Conservation (phyloP, 2,329 filamentous ascomycete species). For the Zalaria obscura region DNA sequence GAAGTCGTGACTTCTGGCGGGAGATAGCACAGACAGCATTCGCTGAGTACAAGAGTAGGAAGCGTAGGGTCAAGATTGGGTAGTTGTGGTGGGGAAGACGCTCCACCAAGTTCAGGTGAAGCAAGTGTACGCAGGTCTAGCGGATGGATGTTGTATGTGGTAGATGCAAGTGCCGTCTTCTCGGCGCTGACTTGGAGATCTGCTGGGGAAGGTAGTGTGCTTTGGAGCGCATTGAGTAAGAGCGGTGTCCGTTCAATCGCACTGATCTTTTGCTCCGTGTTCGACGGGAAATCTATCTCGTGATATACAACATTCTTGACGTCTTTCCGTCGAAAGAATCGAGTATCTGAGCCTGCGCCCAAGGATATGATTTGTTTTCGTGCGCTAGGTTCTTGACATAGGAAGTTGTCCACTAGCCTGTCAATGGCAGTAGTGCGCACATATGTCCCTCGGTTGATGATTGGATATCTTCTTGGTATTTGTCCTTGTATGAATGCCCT, state of each 20-base stretch:
- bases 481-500: slow-evolving; percentile 47
- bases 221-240: slow-evolving; percentile 13
- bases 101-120: slow-evolving; percentile 5
- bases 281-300: slow-evolving; percentile 76
- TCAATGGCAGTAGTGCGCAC: slow-evolving; percentile 77
- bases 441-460: slow-evolving; percentile 97
- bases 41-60: slow-evolving; percentile 78
- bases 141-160: slow-evolving; percentile 39
- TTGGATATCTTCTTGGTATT: slow-evolving; percentile 56
- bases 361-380: slow-evolving; percentile 75
- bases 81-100: slow-evolving; percentile 14
- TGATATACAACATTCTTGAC: slow-evolving; percentile 55
- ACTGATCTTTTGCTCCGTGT: slow-evolving; percentile 51
- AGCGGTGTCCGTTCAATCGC: slow-evolving; percentile 19
- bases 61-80: slow-evolving; percentile 37
- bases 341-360: slow-evolving; percentile 86
- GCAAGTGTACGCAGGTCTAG: slow-evolving; percentile 55
- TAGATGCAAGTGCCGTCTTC: slow-evolving; percentile 30
- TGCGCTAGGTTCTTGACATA: slow-evolving; percentile 29
- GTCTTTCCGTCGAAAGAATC: slow-evolving; percentile 61
- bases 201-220: slow-evolving; percentile 5
- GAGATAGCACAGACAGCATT: slow-evolving; percentile 92
- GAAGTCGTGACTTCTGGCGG: slow-evolving; percentile 46
- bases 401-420: slow-evolving; percentile 56
- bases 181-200: slow-evolving; percentile 22